Percentiles rank a stretch among this genome's conserved stretches.
Evolutionary conservation across 2,329 filamentous ascomycete genomes (phyloP).

Genomic region (Alternaria rosae): DNA sequence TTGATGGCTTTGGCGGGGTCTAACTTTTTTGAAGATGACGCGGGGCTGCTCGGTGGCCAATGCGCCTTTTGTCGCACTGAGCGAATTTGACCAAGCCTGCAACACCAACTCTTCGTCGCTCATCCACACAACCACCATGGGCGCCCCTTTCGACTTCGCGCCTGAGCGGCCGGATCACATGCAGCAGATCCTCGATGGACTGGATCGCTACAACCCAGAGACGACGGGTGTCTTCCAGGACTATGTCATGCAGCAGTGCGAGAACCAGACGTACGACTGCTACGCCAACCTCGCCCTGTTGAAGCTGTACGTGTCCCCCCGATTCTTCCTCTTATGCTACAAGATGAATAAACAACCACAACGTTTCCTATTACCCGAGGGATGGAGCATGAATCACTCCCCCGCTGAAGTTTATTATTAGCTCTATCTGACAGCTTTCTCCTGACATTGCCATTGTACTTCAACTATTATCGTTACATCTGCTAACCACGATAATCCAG

Average conservation of each 20-base stretch:
- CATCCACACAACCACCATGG: constrained; percentile 51
- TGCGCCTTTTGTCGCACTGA: constrained; percentile 24
- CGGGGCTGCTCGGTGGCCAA: constrained; percentile 16
- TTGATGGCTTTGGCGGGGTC: constrained; percentile 11
- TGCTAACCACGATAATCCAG: constrained; percentile 58
- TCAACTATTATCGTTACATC: constrained; percentile 1
- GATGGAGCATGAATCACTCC: constrained; percentile 65
- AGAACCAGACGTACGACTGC: constrained; percentile 91
- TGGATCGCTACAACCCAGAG: constrained; percentile 98
- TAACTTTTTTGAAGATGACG: constrained; percentile 17
- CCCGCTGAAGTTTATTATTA: constrained; percentile 76
- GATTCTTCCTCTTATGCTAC: constrained; percentile 25
- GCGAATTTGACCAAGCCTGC: constrained; percentile 26
- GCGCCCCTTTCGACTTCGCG: constrained; percentile 79
- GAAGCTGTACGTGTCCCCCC: constrained; percentile 78
- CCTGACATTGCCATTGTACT: constrained; percentile 2
- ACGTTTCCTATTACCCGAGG: constrained; percentile 99
- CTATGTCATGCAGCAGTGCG: constrained; percentile 94
- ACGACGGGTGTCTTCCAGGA: constrained; percentile 92
- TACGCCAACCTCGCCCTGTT: constrained; percentile 95
- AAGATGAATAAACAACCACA: constrained; percentile 78
- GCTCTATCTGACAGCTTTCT: constrained; percentile 71
- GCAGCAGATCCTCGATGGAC: constrained; percentile 90
- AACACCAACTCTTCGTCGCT: constrained; percentile 32
- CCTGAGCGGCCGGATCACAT: constrained; percentile 92